These are phyloP conservation scores for Ceratobasidium sp. DNA, from an alignment of 1,284 basidiomycete genomes.

Conservation along the genomic window DNA sequence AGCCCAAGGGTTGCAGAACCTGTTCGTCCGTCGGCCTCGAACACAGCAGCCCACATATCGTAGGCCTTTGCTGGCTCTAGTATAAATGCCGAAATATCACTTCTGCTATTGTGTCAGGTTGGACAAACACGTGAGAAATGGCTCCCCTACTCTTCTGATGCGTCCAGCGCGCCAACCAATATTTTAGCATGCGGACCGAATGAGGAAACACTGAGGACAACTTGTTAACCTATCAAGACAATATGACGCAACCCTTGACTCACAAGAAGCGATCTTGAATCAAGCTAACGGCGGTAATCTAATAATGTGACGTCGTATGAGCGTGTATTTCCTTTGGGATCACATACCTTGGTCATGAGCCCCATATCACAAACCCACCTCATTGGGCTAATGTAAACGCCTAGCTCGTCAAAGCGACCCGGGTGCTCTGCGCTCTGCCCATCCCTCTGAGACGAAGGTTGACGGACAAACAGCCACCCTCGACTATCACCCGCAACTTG, in stretches of 20 bases:
- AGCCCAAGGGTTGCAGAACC: conserved; percentile 31
- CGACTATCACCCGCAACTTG: conserved; percentile 36
- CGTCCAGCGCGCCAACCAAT: conserved; percentile 28
- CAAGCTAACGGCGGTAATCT: conserved; percentile 32
- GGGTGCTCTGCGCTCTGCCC: neutral
- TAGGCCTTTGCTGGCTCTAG: conserved; percentile 33
- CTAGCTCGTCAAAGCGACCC: conserved; percentile 16
- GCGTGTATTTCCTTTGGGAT: neutral
- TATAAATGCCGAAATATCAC: conserved; percentile 32
- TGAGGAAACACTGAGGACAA: conserved; percentile 4
- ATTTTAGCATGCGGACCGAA: conserved; percentile 36
- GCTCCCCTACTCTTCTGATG: conserved; percentile 8
- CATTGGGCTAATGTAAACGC: conserved; percentile 31
- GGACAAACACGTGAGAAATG: neutral
- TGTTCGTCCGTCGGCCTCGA: conserved; percentile 26
- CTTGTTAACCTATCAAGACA: neutral
- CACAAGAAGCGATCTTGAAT: conserved; percentile 34
- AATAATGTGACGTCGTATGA: neutral
- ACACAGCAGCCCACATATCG: conserved; percentile 32
- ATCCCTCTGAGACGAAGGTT: neutral
- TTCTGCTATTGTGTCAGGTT: neutral
- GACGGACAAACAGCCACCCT: conserved; percentile 32
- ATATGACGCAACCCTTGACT: neutral
- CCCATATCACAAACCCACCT: conserved; percentile 37
- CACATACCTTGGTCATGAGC: conserved; percentile 35